phyloP scores from a whole-genome alignment of 1,284 basidiomycete genomes.

The Ustilago xerochloae region DNA sequence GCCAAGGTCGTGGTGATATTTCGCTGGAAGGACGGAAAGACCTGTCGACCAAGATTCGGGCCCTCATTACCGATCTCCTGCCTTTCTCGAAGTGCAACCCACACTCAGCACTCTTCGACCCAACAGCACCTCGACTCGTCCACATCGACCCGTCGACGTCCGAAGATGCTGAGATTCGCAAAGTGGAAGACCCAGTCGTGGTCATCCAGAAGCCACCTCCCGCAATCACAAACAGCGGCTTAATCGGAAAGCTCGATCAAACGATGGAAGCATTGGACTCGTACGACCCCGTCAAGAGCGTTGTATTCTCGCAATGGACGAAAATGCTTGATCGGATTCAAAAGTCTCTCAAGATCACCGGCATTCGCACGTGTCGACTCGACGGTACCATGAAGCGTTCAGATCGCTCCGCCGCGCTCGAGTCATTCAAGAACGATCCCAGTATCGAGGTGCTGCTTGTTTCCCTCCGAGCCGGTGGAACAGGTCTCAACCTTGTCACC shows the following conservation, averaged over 20 bases:
- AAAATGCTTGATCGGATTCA: slow-evolving; percentile 65
- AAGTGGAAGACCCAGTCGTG: slow-evolving; percentile 43
- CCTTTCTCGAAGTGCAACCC: slow-evolving; percentile 65
- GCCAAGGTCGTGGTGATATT: slow-evolving; percentile 10
- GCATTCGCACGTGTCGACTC: slow-evolving; percentile 57
- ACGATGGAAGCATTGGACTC: slow-evolving; percentile 23
- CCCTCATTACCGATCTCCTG: slow-evolving; percentile 60
- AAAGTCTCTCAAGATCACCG: slow-evolving; percentile 54
- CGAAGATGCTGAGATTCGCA: slow-evolving; percentile 29
- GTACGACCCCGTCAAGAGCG: slow-evolving; percentile 64
- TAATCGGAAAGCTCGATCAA: slow-evolving; percentile 27
- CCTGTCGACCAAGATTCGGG: slow-evolving; percentile 63
- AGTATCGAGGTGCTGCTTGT: slow-evolving; percentile 63
- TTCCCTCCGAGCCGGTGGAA: slow-evolving; percentile 65
- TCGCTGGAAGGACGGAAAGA: slow-evolving; percentile 47
- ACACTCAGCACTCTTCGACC: slow-evolving; percentile 55
- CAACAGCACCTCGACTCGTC: slow-evolving; percentile 55
- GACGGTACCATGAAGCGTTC: slow-evolving; percentile 64
- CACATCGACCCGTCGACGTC: slow-evolving; percentile 48
- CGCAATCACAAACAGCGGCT: slow-evolving; percentile 21
- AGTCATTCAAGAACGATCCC: slow-evolving; percentile 56
- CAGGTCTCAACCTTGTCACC: slow-evolving; percentile 77
- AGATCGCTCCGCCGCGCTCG: slow-evolving; percentile 52
- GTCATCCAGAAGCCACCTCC: slow-evolving; percentile 41
- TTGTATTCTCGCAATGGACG: slow-evolving; percentile 71